Conservation (phyloP, 2,329 filamentous ascomycete genomes). For the Fusarium brachygibbosum region DNA sequence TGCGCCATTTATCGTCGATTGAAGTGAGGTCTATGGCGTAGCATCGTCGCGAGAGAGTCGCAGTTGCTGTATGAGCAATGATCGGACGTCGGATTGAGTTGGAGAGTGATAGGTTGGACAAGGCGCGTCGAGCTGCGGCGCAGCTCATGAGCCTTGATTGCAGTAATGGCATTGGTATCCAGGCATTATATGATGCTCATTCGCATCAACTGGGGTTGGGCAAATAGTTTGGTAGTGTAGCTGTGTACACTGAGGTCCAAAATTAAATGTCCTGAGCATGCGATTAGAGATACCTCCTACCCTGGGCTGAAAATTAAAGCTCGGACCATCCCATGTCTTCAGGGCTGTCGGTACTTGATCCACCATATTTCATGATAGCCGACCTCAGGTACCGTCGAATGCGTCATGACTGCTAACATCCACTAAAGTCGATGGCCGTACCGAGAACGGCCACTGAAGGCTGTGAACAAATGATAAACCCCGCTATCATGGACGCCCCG, state of each 20-base stretch:
- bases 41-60: slow-evolving; percentile 47
- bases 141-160: slow-evolving; percentile 49
- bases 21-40: slow-evolving; percentile 63
- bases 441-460: slow-evolving; percentile 40
- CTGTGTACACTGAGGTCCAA: slow-evolving; percentile 6
- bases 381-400: slow-evolving; percentile 34
- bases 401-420: slow-evolving; percentile 39
- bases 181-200: slow-evolving; percentile 49
- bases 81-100: slow-evolving; percentile 31
- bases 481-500: slow-evolving; percentile 48
- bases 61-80: slow-evolving; percentile 16
- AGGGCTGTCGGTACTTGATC: slow-evolving; percentile 34
- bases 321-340: slow-evolving; percentile 31
- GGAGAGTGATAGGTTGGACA: slow-evolving; percentile 19
- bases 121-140: slow-evolving; percentile 38
- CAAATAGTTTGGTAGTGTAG: not conserved
- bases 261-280: not conserved
- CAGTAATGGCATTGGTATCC: slow-evolving; percentile 49
- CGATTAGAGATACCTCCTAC: not conserved
- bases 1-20: slow-evolving; percentile 66
- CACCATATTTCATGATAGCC: slow-evolving; percentile 37
- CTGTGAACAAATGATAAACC: slow-evolving; percentile 32
- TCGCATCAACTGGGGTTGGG: slow-evolving; percentile 25
- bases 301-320: slow-evolving; percentile 35
- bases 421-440: not conserved